A percentile compares a stretch with the other conserved stretches of the same genome.
phyloP scores from a whole-genome alignment of 2,329 filamentous ascomycete species.

The Beauveria scarabaeidicola region DNA sequence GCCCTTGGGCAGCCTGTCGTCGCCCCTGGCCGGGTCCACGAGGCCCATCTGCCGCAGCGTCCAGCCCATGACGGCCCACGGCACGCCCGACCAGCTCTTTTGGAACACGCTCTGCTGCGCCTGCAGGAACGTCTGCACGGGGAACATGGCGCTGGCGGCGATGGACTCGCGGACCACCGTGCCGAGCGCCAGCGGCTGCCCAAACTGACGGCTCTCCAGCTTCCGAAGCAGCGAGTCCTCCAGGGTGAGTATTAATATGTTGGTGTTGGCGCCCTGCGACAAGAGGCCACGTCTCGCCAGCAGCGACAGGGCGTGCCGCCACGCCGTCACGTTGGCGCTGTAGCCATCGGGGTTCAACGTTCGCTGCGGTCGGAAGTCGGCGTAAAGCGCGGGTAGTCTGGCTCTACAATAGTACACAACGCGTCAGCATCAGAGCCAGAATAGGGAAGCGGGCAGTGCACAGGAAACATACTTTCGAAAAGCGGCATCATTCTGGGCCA shows the following conservation, averaged over 20 bases:
- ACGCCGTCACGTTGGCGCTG: conserved; percentile 68
- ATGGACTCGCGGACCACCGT: conserved; percentile 71
- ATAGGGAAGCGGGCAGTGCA: no score
- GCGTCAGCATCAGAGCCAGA: background rate
- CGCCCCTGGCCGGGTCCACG: conserved; percentile 34
- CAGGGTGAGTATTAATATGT: conserved; percentile 44
- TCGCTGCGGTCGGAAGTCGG: conserved; percentile 69
- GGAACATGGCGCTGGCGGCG: conserved; percentile 58
- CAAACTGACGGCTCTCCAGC: conserved; percentile 69
- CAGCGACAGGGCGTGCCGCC: conserved; percentile 65
- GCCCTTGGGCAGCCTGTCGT: conserved; percentile 50
- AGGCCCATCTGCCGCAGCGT: conserved; percentile 62
- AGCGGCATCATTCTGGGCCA: conserved; percentile 50
- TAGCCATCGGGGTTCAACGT: conserved; percentile 80
- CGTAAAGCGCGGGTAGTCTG: conserved; percentile 78
- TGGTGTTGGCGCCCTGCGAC: conserved; percentile 32
- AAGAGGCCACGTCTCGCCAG: conserved; percentile 56
- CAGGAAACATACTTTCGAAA: conserved; percentile 44
- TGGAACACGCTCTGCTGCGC: conserved; percentile 64
- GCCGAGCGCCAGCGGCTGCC: conserved; percentile 71
- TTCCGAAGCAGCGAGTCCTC: conserved; percentile 59
- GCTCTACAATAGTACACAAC: conserved; percentile 39
- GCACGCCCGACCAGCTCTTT: conserved; percentile 57
- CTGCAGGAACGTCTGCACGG: conserved; percentile 58
- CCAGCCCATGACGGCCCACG: conserved; percentile 69